These are phyloP conservation scores for Castanospermum australe DNA, from an alignment of 306 rosid genomes.

Conservation along the genomic window DNA sequence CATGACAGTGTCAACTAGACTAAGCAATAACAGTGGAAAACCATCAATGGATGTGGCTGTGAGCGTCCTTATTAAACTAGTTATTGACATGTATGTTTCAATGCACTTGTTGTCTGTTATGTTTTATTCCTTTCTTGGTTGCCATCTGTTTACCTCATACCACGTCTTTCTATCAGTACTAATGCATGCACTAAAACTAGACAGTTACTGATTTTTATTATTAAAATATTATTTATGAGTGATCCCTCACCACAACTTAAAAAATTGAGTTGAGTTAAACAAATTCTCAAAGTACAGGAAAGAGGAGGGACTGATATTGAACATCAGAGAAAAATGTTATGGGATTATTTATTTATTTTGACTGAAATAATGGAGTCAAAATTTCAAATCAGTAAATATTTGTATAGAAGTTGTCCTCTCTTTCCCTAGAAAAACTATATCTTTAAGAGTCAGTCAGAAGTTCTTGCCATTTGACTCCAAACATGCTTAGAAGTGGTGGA, in stretches of 20 bases:
- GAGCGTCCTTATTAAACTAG: constrained; percentile 86
- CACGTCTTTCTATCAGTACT: neutral
- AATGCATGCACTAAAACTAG: neutral
- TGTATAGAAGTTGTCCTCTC: neutral
- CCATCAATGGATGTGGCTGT: constrained; percentile 87
- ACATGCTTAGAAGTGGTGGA: neutral
- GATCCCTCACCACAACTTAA: neutral
- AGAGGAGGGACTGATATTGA: constrained; percentile 5
- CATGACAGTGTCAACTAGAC: constrained; percentile 56
- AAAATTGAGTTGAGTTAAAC: neutral
- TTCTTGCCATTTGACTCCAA: neutral
- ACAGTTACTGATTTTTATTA: neutral
- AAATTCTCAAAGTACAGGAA: neutral
- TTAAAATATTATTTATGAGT: neutral
- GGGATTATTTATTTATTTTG: constrained; percentile 4
- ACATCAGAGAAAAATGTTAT: constrained; percentile 6
- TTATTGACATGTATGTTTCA: constrained; percentile 83
- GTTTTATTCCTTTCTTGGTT: constrained; percentile 15
- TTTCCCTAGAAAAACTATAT: neutral
- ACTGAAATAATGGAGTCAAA: neutral
- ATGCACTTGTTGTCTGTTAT: constrained; percentile 22
- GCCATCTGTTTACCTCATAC: neutral
- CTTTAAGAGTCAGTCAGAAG: neutral
- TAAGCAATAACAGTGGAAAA: constrained; percentile 63
- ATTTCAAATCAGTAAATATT: neutral